Evolutionary conservation across 305 asterid species (phyloP), one percentile per base, ranked within the genome.

Genomic region (Andrographis paniculata): DNA sequence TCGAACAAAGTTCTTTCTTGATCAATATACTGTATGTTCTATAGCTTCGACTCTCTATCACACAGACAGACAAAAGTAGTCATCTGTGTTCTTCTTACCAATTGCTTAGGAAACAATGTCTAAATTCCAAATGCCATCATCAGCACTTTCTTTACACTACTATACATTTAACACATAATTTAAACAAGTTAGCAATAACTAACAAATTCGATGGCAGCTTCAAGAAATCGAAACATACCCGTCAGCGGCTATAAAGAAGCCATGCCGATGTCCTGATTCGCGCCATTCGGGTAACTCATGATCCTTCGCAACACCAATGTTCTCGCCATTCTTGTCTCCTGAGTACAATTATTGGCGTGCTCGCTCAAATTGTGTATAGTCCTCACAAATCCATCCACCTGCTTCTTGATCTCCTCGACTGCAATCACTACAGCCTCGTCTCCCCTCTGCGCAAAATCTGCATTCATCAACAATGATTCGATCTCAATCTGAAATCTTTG

Each of bases 341-440:
- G 59, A 40, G 81, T 80, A 58, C 95, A 87, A 56, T 76, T 78
- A 42, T 76, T 74, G 0, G 93, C 78, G 9, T 75, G 73, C 24
- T 48, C 69, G 1, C 79, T 62, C 74, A 87, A 65, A 45, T 74
- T 81, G 16, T 67, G 79, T 20, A 80, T 66, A 6, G 72, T 76
- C 56, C 66, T 69, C 47, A 74, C 59, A 47, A 87, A 80, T 10
- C 55, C 65, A 61, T 66, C 70, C 45, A 73, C 73, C 57, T 80
- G 69, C 48, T 55, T 75, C 68, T 53, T 76, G 15, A 87, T 80
- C 65, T 87, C 91, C 48, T 67, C 80, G 23, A 83, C 74, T 0
- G 79, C 94, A 23, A 83, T 59, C 70, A 58, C 80, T 58, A 83
- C 85, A 3, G 80, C 76, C 52, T 71, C 89, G 24, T 79, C 78